These are phyloP conservation scores for Cyclotella baltica DNA, from an alignment of 108 stramenopile genomes.

Conservation along the genomic window DNA sequence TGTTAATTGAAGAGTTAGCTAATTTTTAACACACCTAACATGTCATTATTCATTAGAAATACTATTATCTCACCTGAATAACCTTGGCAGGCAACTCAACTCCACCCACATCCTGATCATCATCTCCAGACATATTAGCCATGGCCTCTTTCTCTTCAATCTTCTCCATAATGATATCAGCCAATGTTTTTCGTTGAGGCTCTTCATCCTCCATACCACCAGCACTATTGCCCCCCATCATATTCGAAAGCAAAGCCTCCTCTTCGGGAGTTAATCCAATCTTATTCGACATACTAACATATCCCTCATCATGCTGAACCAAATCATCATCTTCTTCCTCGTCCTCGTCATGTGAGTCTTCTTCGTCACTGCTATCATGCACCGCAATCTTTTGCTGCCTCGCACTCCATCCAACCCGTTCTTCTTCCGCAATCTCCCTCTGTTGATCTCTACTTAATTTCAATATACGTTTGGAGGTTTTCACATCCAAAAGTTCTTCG, in stretches of 20 bases:
- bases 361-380: constrained; percentile 73
- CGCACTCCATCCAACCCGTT: constrained; percentile 8
- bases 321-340: too few relatives aligned
- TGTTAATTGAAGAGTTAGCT: too few relatives aligned
- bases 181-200: constrained; percentile 74
- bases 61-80: constrained; percentile 74
- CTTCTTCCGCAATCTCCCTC: constrained; percentile 66
- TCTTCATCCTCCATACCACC: constrained; percentile 46
- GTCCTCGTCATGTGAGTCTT: constrained; percentile 81
- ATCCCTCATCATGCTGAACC: constrained; percentile 79
- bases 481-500: constrained; percentile 70
- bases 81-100: constrained; percentile 89
- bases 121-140: constrained; percentile 48
- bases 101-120: constrained; percentile 37
- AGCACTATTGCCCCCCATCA: constrained; percentile 60
- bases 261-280: constrained; percentile 79
- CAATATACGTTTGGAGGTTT: constrained; percentile 67
- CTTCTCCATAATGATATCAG: constrained; percentile 98
- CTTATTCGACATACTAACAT: constrained; percentile 65
- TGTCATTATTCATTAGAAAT: too few relatives aligned
- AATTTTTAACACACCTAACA: too few relatives aligned
- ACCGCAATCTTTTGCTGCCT: constrained; percentile 28
- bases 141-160: constrained; percentile 94
- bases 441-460: constrained; percentile 75
- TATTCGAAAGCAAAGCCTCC: constrained; percentile 80